A percentile compares a stretch with the other conserved stretches of the same genome.
These are phyloP conservation scores for Potentilla sterilis DNA, from an alignment of 306 rosid genomes.

Conservation along the genomic window DNA sequence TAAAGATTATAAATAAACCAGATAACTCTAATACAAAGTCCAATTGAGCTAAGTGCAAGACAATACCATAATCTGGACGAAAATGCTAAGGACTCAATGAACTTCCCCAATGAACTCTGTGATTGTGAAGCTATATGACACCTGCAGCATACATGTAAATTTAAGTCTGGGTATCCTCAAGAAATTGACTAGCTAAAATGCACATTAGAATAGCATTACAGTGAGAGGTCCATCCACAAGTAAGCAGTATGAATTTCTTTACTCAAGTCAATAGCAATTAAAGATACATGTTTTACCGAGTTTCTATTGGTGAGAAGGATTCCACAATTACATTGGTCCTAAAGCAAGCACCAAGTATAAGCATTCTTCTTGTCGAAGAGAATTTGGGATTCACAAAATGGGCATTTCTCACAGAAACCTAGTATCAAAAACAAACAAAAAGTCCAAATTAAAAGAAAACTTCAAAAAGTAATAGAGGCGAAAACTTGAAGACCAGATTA, in stretches of 20 bases:
- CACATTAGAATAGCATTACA: slow-evolving; percentile 17
- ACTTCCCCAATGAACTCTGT: slow-evolving; percentile 60
- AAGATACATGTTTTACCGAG: slow-evolving; percentile 44
- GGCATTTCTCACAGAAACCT: slow-evolving; percentile 75
- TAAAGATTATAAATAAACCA: slow-evolving; percentile 20
- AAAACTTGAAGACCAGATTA: neutral
- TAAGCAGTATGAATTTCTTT: neutral
- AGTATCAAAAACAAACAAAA: slow-evolving; percentile 22
- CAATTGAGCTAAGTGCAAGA: slow-evolving; percentile 18
- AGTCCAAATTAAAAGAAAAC: neutral
- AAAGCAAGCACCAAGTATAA: slow-evolving; percentile 83
- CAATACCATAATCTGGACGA: slow-evolving; percentile 82
- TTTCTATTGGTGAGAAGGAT: slow-evolving; percentile 73
- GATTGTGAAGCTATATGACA: slow-evolving; percentile 62
- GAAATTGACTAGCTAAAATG: slow-evolving; percentile 5
- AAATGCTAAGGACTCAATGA: slow-evolving; percentile 68
- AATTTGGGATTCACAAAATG: slow-evolving; percentile 75
- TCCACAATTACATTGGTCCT: slow-evolving; percentile 71
- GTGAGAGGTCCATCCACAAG: neutral
- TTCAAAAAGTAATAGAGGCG: neutral
- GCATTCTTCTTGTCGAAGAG: slow-evolving; percentile 72
- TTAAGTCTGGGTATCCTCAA: slow-evolving; percentile 5
- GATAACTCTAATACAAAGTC: slow-evolving; percentile 7
- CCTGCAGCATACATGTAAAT: slow-evolving; percentile 51
- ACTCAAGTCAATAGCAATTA: slow-evolving; percentile 10